Percentiles rank a stretch among this genome's conserved stretches.
Evolutionary conservation across 768 basidiomycete genomes (phyloP).

Genomic region (Hypholoma fasciculare): DNA sequence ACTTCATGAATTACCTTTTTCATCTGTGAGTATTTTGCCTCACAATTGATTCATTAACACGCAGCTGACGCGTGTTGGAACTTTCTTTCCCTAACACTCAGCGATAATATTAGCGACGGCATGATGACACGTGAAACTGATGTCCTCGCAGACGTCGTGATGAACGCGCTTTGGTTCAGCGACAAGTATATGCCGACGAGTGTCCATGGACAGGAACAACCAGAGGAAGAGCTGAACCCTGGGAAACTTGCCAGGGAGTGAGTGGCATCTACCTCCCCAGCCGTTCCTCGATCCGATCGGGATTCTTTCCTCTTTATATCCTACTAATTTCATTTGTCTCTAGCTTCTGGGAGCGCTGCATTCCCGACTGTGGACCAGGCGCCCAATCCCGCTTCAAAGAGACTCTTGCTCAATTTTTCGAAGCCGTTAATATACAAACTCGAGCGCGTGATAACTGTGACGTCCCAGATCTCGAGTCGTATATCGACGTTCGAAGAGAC

Average conservation of each 20-base stretch:
- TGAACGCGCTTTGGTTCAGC: conserved; percentile 67
- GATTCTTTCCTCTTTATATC: not conserved
- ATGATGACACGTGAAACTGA: conserved; percentile 68
- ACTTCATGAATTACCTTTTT: conserved; percentile 67
- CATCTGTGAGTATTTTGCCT: conserved; percentile 39
- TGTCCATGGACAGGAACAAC: conserved; percentile 36
- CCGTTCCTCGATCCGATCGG: conserved; percentile 1
- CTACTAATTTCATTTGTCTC: conserved; percentile 3
- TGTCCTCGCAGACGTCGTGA: conserved; percentile 61
- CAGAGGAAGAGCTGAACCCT: conserved; percentile 47
- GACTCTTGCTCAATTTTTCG: conserved; percentile 67
- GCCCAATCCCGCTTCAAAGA: conserved; percentile 71
- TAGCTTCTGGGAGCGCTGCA: conserved; percentile 71
- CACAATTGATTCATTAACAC: conserved; percentile 8
- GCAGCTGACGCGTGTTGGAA: conserved; percentile 12
- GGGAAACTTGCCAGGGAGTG: conserved; percentile 72
- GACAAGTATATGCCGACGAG: conserved; percentile 49
- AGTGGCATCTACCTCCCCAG: conserved; percentile 23
- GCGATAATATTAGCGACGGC: conserved; percentile 78
- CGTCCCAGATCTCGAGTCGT: conserved; percentile 72
- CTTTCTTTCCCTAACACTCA: conserved; percentile 18
- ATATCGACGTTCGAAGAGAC: conserved; percentile 70
- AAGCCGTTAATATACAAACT: conserved; percentile 65
- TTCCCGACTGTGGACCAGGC: conserved; percentile 54
- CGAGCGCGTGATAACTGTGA: conserved; percentile 49